A percentile compares a stretch with the other conserved stretches of the same genome.
These are phyloP conservation scores for Fraxinus albicans DNA, from an alignment of 305 asterid genomes.

Conservation along the genomic window DNA sequence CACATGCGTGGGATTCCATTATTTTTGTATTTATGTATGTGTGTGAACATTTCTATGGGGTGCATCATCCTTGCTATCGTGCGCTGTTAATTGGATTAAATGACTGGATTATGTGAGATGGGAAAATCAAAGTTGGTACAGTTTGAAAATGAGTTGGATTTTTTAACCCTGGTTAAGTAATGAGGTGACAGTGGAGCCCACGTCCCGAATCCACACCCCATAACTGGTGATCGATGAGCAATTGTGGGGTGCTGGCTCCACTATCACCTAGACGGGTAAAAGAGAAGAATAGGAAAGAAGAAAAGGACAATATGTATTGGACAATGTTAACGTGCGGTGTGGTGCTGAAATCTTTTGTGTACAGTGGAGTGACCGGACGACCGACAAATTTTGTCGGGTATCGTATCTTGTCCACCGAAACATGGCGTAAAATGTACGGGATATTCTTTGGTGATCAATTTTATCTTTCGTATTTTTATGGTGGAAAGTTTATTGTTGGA, in stretches of 20 bases:
- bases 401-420: neutral
- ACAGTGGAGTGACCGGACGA: neutral
- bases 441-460: neutral
- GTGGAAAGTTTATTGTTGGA: neutral
- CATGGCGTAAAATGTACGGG: neutral
- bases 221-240: neutral
- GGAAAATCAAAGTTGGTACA: conserved; percentile 20
- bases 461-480: neutral
- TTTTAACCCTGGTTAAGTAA: neutral
- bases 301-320: conserved; percentile 14
- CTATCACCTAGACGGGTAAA: neutral
- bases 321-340: conserved; percentile 33
- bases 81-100: conserved; percentile 37
- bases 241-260: neutral
- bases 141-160: conserved; percentile 14
- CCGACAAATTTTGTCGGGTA: neutral
- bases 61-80: conserved; percentile 28
- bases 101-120: conserved; percentile 19
- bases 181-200: neutral
- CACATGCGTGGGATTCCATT: conserved; percentile 37
- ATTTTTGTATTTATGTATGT: conserved; percentile 10
- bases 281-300: neutral
- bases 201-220: neutral
- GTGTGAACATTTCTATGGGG: neutral
- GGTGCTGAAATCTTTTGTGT: neutral